Evolutionary conservation across 176 grass and related monocot genomes (phyloP), one percentile per base, ranked within the genome.

Genomic region (Avena eriantha): DNA sequence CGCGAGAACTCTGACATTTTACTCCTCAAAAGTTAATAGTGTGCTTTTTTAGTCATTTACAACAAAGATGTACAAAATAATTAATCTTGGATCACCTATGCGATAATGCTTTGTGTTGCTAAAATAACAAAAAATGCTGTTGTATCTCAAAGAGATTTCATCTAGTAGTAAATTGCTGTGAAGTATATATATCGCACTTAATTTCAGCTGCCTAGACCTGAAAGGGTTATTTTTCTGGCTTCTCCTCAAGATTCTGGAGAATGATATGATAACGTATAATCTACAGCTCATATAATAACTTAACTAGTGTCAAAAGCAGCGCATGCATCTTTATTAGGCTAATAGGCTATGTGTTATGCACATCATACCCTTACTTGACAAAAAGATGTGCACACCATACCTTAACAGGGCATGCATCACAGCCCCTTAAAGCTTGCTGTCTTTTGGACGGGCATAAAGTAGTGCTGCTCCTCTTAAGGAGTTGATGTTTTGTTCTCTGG

Each of bases 391-490:
- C 59, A 19, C 49, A 29, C n/a, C n/a, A n/a, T n/a, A n/a, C n/a
- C n/a, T n/a, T 16, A 79, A 76, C n/a, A n/a, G n/a, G 84, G 54
- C 41, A 79, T 39, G 41, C 41, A 10, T 39, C 19, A 23, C 45
- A 19, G 26, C n/a, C 69, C 60, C 39, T 16, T 69, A 90, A 90
- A 86, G 78, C 61, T 81, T 39, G 36, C 7, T 59, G 88, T 90
- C 83, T 10, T 90, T 86, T 82, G 69, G 15, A 39, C 24, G 12
- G 15, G 77, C 47, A 76, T 84, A 85, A 75, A 80, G 69, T 41
- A 81, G 15, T 29, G 13, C 22, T 23, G 21, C 24, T 68, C 26
- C 54, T 16, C 34, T 17, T 14, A 7, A 66, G 61, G 19, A 57
- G 69, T 49, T 15, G 13, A 81, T 21, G 19, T 46, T 78, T 81